Conservation (phyloP, 805 yeast species). For the Debaryomyces tyrocola region DNA sequence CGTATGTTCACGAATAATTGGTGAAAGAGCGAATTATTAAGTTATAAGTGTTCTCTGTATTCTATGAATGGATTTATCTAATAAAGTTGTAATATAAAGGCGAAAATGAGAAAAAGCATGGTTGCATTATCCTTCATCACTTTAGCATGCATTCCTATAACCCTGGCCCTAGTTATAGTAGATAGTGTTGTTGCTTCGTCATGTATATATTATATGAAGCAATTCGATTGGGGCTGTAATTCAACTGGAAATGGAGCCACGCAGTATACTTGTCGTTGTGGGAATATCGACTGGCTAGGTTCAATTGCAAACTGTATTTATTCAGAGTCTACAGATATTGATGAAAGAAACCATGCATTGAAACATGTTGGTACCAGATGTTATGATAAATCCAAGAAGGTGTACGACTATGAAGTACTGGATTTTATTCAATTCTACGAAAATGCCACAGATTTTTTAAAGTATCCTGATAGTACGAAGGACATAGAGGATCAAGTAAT, state of each 20-base stretch:
- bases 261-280: constrained; percentile 41
- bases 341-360: constrained; percentile 37
- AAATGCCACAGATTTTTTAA: constrained; percentile 33
- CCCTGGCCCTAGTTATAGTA: constrained; percentile 13
- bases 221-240: constrained; percentile 45
- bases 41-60: too few species aligned
- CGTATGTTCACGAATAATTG: too few species aligned
- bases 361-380: constrained; percentile 38
- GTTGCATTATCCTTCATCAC: too few species aligned
- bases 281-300: constrained; percentile 44
- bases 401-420: constrained; percentile 29
- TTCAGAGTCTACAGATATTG: constrained; percentile 25
- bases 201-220: constrained; percentile 39
- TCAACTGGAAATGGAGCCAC: constrained; percentile 30
- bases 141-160: too few species aligned
- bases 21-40: too few species aligned
- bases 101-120: too few species aligned
- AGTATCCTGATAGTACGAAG: constrained; percentile 18
- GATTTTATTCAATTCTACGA: constrained; percentile 17
- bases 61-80: too few species aligned
- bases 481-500: constrained; percentile 12
- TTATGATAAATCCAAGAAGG: constrained; percentile 23
- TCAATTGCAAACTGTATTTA: constrained; percentile 44
- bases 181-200: constrained; percentile 42
- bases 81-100: too few species aligned